These are phyloP conservation scores for Quaeritorhiza haematococci DNA, from an alignment of 371 early-diverging fungal species.

Conservation along the genomic window DNA sequence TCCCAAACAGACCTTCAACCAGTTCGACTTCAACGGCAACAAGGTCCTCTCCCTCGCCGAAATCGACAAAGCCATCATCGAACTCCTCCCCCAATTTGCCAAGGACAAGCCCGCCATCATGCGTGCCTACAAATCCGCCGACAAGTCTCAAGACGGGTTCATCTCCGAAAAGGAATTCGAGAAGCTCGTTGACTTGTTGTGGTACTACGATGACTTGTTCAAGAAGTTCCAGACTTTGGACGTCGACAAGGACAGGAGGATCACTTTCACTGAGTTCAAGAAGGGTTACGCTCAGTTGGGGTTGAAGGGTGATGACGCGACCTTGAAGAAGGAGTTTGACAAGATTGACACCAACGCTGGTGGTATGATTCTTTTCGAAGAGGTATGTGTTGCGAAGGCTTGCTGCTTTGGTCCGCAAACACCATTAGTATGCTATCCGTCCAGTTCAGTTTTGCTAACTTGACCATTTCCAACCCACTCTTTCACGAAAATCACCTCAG, in stretches of 20 bases:
- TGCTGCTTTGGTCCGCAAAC: no score
- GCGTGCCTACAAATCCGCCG: slow-evolving; percentile 33
- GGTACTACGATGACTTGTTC: slow-evolving; percentile 18
- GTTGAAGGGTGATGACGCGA: background rate
- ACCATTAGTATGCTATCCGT: no score
- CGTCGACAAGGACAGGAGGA: slow-evolving; percentile 18
- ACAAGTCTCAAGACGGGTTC: slow-evolving; percentile 22
- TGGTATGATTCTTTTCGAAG: slow-evolving; percentile 22
- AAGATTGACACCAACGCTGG: slow-evolving; percentile 21
- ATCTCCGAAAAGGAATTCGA: slow-evolving; percentile 25
- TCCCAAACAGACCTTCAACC: background rate
- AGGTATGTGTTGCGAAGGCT: slow-evolving; percentile 15
- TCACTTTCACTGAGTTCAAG: slow-evolving; percentile 18
- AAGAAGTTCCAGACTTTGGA: slow-evolving; percentile 19
- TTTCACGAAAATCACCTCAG: no score
- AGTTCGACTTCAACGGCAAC: slow-evolving; percentile 27
- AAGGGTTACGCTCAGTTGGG: slow-evolving; percentile 13
- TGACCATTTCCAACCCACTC: no score
- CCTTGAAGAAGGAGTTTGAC: slow-evolving; percentile 8
- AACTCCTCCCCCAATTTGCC: slow-evolving; percentile 12
- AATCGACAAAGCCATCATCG: slow-evolving; percentile 18
- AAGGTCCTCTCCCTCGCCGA: slow-evolving; percentile 27
- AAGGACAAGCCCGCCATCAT: slow-evolving; percentile 26
- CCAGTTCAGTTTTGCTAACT: no score
- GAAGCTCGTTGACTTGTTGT: slow-evolving; percentile 12